Conservation (phyloP, 257 asterid species). For the Marsdenia floribunda region DNA sequence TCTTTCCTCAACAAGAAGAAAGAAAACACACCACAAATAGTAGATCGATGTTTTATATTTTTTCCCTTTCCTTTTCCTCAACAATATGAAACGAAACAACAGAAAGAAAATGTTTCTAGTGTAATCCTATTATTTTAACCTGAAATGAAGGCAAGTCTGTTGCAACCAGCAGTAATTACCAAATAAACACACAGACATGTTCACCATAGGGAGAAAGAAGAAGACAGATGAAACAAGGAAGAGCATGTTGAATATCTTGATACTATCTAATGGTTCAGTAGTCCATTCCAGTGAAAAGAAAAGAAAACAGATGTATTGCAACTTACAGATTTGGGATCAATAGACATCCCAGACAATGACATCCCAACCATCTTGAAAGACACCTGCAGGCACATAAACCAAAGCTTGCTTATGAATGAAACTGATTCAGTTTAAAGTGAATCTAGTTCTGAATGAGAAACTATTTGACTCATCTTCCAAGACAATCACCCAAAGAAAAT, state of each 20-base stretch:
- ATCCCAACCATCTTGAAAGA: constrained; percentile 86
- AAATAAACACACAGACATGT: background rate
- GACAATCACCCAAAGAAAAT: background rate
- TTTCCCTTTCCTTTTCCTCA: background rate
- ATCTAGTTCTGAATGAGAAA: background rate
- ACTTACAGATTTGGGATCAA: constrained; percentile 92
- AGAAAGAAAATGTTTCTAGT: background rate
- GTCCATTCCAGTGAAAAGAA: constrained; percentile 6
- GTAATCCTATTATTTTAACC: background rate
- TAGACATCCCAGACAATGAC: constrained; percentile 82
- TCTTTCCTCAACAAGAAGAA: background rate
- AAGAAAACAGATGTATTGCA: constrained; percentile 3
- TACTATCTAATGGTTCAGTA: background rate
- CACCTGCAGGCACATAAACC: constrained; percentile 49
- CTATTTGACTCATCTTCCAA: background rate
- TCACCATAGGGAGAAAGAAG: background rate
- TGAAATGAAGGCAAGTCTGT: background rate
- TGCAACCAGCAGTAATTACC: background rate
- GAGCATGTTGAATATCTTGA: background rate
- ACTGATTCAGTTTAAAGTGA: background rate
- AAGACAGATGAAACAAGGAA: constrained; percentile 1
- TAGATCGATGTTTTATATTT: background rate
- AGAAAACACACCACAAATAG: background rate
- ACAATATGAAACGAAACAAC: background rate
- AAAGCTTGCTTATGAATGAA: constrained; percentile 16